Percentiles rank a stretch among this genome's conserved stretches.
These are phyloP conservation scores for Erodium texanum DNA, from an alignment of 441 rosid species.

Conservation along the genomic window DNA sequence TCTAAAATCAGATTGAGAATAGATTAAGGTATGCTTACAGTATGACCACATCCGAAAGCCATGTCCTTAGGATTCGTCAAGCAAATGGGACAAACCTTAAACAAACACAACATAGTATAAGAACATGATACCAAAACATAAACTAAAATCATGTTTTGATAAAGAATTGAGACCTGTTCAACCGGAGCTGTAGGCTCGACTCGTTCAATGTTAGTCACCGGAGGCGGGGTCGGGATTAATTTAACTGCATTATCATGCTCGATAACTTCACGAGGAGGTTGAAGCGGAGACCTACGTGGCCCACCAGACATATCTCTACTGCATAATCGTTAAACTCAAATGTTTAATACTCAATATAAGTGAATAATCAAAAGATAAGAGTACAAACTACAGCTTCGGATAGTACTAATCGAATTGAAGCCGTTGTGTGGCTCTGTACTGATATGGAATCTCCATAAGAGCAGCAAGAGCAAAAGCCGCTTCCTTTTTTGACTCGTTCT, in stretches of 20 bases:
- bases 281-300: constrained; percentile 42
- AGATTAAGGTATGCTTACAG: constrained; percentile 33
- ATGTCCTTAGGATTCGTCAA: constrained; percentile 75
- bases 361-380: constrained; percentile 3
- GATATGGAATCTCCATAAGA: constrained; percentile 87
- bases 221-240: constrained; percentile 24
- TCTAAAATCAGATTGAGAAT: background rate
- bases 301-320: constrained; percentile 26
- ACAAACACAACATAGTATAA: constrained; percentile 4
- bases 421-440: constrained; percentile 64
- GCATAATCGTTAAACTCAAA: constrained; percentile 22
- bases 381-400: constrained; percentile 9
- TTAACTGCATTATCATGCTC: constrained; percentile 49
- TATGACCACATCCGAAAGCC: constrained; percentile 96
- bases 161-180: constrained; percentile 31
- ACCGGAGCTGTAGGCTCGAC: constrained; percentile 29
- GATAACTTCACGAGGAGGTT: constrained; percentile 59
- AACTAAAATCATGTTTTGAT: background rate
- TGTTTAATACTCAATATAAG: constrained; percentile 8
- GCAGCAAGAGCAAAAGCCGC: constrained; percentile 89
- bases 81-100: constrained; percentile 91
- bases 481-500: constrained; percentile 55
- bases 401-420: constrained; percentile 36
- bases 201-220: constrained; percentile 20
- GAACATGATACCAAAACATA: constrained; percentile 1